These are phyloP conservation scores for Reticulascus tulasneorum DNA, from an alignment of 2,329 filamentous ascomycete species.

Conservation along the genomic window DNA sequence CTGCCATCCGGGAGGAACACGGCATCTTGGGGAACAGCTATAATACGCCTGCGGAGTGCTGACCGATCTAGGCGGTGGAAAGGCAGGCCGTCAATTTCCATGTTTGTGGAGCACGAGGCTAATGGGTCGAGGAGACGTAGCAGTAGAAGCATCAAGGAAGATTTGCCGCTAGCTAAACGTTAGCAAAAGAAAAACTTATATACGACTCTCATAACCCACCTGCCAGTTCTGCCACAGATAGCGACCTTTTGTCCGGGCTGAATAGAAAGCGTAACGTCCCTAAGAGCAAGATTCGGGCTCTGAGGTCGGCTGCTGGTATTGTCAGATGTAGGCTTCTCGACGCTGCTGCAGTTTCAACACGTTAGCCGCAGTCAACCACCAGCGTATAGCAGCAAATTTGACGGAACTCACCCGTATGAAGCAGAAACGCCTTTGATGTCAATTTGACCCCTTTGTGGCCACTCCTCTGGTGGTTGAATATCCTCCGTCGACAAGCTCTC, in stretches of 20 bases:
- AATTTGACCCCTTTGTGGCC: constrained; percentile 15
- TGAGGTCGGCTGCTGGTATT: constrained; percentile 1
- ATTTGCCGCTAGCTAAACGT: constrained; percentile 25
- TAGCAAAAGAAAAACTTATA: background rate
- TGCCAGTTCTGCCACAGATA: constrained; percentile 20
- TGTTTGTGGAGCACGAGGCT: constrained; percentile 12
- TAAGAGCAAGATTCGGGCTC: constrained; percentile 5
- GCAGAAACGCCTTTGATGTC: constrained; percentile 16
- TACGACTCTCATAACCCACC: constrained; percentile 3
- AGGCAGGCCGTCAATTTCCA: constrained; percentile 33
- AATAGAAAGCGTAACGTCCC: constrained; percentile 11
- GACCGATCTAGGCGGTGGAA: constrained; percentile 31
- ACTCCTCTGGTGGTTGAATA: constrained; percentile 6
- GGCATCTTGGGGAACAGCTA: constrained; percentile 43
- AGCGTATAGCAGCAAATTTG: background rate
- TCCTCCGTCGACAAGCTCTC: constrained; percentile 12
- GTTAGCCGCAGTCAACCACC: too few species aligned
- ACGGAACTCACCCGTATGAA: constrained; percentile 8
- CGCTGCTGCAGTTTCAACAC: constrained; percentile 3
- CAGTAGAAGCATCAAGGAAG: constrained; percentile 27
- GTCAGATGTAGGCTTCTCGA: background rate
- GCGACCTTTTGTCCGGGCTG: constrained; percentile 16
- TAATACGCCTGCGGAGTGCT: constrained; percentile 35
- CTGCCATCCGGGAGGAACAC: constrained; percentile 38
- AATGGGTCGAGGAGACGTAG: constrained; percentile 29